These are phyloP conservation scores for Sideroxylon spinosum DNA, from an alignment of 179 eudicot species.

Conservation along the genomic window DNA sequence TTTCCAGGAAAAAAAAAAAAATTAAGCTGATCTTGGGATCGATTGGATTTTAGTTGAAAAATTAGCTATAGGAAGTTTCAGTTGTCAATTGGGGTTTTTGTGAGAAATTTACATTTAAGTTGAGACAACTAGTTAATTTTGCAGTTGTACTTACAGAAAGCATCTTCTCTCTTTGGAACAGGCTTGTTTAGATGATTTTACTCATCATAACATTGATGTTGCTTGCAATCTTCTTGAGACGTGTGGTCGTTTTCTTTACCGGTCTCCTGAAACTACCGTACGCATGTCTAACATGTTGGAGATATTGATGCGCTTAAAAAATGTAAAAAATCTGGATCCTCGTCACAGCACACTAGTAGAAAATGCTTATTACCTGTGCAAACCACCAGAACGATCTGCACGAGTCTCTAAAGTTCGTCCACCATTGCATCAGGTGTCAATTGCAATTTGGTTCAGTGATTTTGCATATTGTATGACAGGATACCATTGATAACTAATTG, in stretches of 20 bases:
- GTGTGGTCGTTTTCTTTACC: constrained; percentile 91
- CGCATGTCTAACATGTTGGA: constrained; percentile 99
- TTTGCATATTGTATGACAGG: not conserved
- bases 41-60: constrained; percentile 3
- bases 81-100: not conserved
- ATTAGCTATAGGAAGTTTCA: not conserved
- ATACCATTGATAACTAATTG: constrained; percentile 17
- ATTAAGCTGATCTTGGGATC: not conserved
- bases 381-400: constrained; percentile 95
- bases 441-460: not conserved
- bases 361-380: constrained; percentile 96
- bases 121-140: not conserved
- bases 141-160: not conserved
- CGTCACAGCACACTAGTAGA: constrained; percentile 97
- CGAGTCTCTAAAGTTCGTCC: constrained; percentile 92
- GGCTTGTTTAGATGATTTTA: constrained; percentile 96
- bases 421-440: constrained; percentile 87
- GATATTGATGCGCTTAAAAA: constrained; percentile 93
- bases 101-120: not conserved
- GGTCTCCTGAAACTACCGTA: constrained; percentile 87
- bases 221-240: constrained; percentile 99
- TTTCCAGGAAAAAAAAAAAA: not conserved
- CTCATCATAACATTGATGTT: constrained; percentile 96
- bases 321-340: constrained; percentile 97
- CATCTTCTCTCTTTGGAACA: constrained; percentile 25